phyloP scores from a whole-genome alignment of 345 rosid genomes.

The Anacardium occidentale region DNA sequence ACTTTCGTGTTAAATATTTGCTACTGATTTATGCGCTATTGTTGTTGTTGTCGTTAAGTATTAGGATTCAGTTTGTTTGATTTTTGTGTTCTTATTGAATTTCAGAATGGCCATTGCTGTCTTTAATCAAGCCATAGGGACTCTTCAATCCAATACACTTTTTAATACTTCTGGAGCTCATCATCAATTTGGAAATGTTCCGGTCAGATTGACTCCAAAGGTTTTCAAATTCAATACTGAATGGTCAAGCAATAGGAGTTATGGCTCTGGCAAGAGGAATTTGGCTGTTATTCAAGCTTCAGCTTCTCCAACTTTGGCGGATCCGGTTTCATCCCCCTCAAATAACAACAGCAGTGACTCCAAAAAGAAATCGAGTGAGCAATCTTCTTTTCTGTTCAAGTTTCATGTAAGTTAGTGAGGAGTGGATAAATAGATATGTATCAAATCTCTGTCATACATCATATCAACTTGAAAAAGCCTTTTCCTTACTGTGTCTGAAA shows the following conservation, averaged over 20 bases:
- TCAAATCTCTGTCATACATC: background rate
- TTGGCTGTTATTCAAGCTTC: slow-evolving; percentile 44
- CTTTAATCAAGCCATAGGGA: slow-evolving; percentile 48
- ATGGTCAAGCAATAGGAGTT: slow-evolving; percentile 27
- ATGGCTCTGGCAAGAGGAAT: slow-evolving; percentile 29
- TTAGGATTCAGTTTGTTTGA: background rate
- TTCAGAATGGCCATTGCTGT: slow-evolving; percentile 70
- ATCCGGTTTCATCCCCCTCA: slow-evolving; percentile 57
- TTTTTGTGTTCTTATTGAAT: slow-evolving; percentile 11
- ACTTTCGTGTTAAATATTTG: background rate
- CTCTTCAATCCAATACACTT: slow-evolving; percentile 34
- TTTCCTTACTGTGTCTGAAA: background rate
- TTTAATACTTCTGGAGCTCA: slow-evolving; percentile 33
- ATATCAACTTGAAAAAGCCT: background rate
- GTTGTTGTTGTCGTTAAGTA: background rate
- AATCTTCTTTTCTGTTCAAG: slow-evolving; percentile 10
- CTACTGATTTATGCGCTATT: background rate
- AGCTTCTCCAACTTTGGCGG: slow-evolving; percentile 49
- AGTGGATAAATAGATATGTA: background rate
- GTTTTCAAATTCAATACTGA: slow-evolving; percentile 35
- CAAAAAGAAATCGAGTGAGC: slow-evolving; percentile 62
- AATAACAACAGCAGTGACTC: slow-evolving; percentile 37
- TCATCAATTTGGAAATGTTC: slow-evolving; percentile 31
- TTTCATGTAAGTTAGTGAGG: slow-evolving; percentile 5
- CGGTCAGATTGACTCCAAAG: slow-evolving; percentile 32